Evolutionary conservation across 768 basidiomycete species (phyloP).

Genomic region (Gloeophyllum trabeum): DNA sequence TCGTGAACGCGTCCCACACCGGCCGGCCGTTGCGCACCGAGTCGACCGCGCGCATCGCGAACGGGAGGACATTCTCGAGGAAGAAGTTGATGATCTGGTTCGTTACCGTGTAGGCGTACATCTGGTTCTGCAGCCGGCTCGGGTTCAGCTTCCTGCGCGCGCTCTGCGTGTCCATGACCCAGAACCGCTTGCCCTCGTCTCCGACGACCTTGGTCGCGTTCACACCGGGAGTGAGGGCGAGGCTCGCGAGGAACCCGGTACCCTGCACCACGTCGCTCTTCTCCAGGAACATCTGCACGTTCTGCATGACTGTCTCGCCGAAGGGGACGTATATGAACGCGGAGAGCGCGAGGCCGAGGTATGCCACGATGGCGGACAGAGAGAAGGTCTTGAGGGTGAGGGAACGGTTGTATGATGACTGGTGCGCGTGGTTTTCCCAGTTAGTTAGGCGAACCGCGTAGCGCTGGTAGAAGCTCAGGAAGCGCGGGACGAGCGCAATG

Average conservation of each 20-base stretch:
- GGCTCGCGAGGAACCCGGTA: slow-evolving; percentile 6
- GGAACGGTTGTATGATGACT: slow-evolving; percentile 64
- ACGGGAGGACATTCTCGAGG: slow-evolving; percentile 75
- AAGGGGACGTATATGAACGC: slow-evolving; percentile 95
- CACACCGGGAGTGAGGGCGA: slow-evolving; percentile 14
- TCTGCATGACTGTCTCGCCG: slow-evolving; percentile 71
- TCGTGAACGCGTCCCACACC: slow-evolving; percentile 13
- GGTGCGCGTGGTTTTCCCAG: slow-evolving; percentile 89
- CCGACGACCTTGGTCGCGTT: slow-evolving; percentile 19
- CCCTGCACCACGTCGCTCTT: slow-evolving; percentile 8
- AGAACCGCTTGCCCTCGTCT: slow-evolving; percentile 23
- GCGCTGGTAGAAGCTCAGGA: slow-evolving; percentile 62
- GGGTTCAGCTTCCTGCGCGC: slow-evolving; percentile 54
- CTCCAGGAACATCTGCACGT: slow-evolving; percentile 21
- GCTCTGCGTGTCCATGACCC: slow-evolving; percentile 39
- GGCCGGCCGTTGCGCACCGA: slow-evolving; percentile 36
- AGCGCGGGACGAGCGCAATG: slow-evolving; percentile 65
- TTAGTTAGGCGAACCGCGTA: slow-evolving; percentile 60
- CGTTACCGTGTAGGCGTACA: slow-evolving; percentile 89
- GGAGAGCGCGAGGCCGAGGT: slow-evolving; percentile 84
- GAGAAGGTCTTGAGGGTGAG: slow-evolving; percentile 88
- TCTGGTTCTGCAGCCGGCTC: slow-evolving; percentile 71
- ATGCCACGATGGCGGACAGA: slow-evolving; percentile 81
- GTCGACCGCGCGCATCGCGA: slow-evolving; percentile 47
- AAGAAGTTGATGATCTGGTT: slow-evolving; percentile 77